Conservation (phyloP, 495 filamentous ascomycete species). For the Penicillium goetzii region DNA sequence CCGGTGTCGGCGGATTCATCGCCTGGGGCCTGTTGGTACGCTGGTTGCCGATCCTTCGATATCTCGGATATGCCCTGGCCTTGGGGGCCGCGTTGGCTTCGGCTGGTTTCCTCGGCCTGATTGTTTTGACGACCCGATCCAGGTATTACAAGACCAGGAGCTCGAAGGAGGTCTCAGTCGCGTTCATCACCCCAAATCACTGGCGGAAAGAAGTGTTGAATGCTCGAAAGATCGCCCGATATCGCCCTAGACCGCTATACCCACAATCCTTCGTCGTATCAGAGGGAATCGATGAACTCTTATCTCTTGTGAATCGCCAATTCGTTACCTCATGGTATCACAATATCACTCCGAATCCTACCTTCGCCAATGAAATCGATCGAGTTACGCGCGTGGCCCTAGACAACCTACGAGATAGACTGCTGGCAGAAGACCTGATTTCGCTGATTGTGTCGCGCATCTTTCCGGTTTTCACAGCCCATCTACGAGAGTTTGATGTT, state of each 20-base stretch:
- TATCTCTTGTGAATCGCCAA: slow-evolving; percentile 77
- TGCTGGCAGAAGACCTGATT: slow-evolving; percentile 75
- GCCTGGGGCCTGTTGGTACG: slow-evolving; percentile 82
- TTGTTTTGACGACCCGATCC: slow-evolving; percentile 63
- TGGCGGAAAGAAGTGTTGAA: slow-evolving; percentile 72
- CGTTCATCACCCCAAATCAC: slow-evolving; percentile 62
- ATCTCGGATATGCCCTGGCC: slow-evolving; percentile 76
- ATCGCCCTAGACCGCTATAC: slow-evolving; percentile 66
- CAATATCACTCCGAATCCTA: slow-evolving; percentile 77
- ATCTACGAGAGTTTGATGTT: slow-evolving; percentile 87
- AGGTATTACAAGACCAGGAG: slow-evolving; percentile 35
- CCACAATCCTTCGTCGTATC: slow-evolving; percentile 79
- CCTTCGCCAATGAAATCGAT: slow-evolving; percentile 85
- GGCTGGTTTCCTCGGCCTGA: slow-evolving; percentile 53
- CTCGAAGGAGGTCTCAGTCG: slow-evolving; percentile 44
- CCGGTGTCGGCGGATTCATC: slow-evolving; percentile 72
- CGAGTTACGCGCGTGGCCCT: slow-evolving; percentile 75
- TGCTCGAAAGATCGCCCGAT: slow-evolving; percentile 54
- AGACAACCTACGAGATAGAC: slow-evolving; percentile 65
- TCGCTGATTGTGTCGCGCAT: slow-evolving; percentile 79
- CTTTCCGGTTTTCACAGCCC: slow-evolving; percentile 86
- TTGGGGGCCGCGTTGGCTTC: slow-evolving; percentile 63
- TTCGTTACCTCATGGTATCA: slow-evolving; percentile 90
- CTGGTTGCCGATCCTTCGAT: slow-evolving; percentile 80
- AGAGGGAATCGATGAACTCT: slow-evolving; percentile 75